phyloP scores from a whole-genome alignment of 2,329 filamentous ascomycete species.

The Fusarium miscanthi region DNA sequence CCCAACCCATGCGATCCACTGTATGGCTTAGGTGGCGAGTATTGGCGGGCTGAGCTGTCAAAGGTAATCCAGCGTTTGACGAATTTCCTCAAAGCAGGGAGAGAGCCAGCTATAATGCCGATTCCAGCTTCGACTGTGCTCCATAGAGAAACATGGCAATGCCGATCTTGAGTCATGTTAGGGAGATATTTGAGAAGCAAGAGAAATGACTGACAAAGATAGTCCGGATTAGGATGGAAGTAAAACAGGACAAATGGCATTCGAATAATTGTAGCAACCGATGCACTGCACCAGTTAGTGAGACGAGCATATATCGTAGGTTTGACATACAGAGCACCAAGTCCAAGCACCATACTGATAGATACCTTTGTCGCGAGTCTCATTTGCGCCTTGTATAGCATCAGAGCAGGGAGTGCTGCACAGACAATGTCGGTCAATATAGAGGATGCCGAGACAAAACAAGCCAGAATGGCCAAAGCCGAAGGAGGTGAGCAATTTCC shows the following conservation, averaged over 20 bases:
- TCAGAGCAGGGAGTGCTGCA: slow-evolving; percentile 14
- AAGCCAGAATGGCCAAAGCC: neutral
- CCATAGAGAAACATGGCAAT: slow-evolving; percentile 3
- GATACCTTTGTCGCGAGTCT: slow-evolving; percentile 18
- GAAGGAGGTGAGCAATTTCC: slow-evolving; percentile 9
- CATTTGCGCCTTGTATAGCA: slow-evolving; percentile 30
- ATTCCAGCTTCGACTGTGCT: slow-evolving; percentile 6
- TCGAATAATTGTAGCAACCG: slow-evolving; percentile 9
- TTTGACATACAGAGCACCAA: slow-evolving; percentile 21
- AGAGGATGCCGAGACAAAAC: slow-evolving; percentile 10
- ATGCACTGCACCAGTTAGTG: neutral
- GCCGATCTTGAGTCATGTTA: neutral
- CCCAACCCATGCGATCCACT: neutral
- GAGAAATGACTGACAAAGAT: neutral
- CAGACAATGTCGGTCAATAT: slow-evolving; percentile 19
- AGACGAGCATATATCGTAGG: accelerated
- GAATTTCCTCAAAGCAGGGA: neutral
- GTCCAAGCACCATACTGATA: slow-evolving; percentile 12
- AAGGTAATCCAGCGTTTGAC: slow-evolving; percentile 14
- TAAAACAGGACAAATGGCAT: slow-evolving; percentile 12
- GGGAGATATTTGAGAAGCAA: accelerated
- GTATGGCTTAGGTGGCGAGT: neutral
- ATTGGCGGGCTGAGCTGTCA: neutral
- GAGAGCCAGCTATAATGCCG: slow-evolving; percentile 5
- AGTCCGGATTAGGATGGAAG: neutral